Evolutionary conservation across 108 stramenopile species (phyloP).

Genomic region (Pseudonitzschia multistriata): DNA sequence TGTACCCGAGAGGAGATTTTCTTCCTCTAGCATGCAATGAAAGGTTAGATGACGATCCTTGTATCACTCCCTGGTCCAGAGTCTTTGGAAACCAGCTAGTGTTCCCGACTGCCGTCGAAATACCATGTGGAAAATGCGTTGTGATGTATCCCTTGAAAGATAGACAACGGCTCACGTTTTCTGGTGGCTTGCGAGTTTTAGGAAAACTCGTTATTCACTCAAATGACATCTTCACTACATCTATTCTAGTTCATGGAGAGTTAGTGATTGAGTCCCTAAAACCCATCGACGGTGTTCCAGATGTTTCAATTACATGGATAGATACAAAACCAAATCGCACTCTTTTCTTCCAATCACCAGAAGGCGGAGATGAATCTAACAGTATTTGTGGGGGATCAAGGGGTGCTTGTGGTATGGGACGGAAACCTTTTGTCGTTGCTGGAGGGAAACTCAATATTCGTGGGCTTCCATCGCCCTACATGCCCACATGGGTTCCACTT

Average conservation of each 20-base stretch:
- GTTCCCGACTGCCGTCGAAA: slow-evolving; percentile 15
- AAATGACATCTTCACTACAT: slow-evolving; percentile 51
- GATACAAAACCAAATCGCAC: slow-evolving; percentile 24
- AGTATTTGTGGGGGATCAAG: slow-evolving; percentile 13
- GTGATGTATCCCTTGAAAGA: slow-evolving; percentile 16
- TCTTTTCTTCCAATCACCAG: slow-evolving; percentile 38
- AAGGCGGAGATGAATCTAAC: background rate
- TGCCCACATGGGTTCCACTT: slow-evolving; percentile 36
- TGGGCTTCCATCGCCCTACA: slow-evolving; percentile 31
- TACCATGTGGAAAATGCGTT: slow-evolving; percentile 41
- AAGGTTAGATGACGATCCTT: slow-evolving; percentile 11
- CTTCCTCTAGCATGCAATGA: slow-evolving; percentile 14
- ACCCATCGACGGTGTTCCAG: slow-evolving; percentile 37
- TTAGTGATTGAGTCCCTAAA: slow-evolving; percentile 49
- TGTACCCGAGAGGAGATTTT: slow-evolving; percentile 9
- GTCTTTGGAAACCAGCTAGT: slow-evolving; percentile 13
- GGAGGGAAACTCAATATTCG: slow-evolving; percentile 53
- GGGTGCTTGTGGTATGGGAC: slow-evolving; percentile 48
- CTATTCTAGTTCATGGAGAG: slow-evolving; percentile 67
- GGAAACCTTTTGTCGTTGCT: slow-evolving; percentile 61
- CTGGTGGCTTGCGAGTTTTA: slow-evolving; percentile 44
- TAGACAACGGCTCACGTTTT: background rate
- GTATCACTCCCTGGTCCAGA: slow-evolving; percentile 17
- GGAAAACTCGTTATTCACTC: slow-evolving; percentile 56
- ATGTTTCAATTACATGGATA: slow-evolving; percentile 48